A percentile compares a stretch with the other conserved stretches of the same genome.
phyloP scores from a whole-genome alignment of 768 basidiomycete species.

The Suillus alpinus region DNA sequence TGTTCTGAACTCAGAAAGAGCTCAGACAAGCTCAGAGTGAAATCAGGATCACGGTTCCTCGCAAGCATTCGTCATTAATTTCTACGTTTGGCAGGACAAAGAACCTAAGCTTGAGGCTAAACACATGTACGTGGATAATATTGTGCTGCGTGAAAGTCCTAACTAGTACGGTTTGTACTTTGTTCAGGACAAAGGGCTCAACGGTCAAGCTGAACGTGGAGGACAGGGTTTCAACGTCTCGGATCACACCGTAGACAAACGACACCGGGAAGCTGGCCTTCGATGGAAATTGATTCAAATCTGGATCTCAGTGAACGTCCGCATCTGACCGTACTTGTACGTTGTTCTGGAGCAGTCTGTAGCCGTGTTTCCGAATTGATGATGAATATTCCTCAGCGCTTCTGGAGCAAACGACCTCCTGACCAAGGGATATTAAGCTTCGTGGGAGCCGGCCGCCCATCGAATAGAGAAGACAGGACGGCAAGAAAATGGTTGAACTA shows the following conservation, averaged over 20 bases:
- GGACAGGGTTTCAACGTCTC: background rate
- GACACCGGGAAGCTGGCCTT: background rate
- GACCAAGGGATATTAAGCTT: background rate
- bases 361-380: background rate
- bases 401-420: background rate
- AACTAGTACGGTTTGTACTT: background rate
- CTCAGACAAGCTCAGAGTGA: constrained; percentile 6
- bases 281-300: background rate
- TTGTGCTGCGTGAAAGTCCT: background rate
- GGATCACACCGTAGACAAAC: background rate
- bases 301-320: background rate
- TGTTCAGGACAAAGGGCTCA: background rate
- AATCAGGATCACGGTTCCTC: background rate
- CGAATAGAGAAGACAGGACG: background rate
- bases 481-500: background rate
- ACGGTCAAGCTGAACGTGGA: background rate
- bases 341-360: background rate
- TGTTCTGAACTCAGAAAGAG: constrained; percentile 7
- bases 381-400: background rate
- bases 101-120: background rate
- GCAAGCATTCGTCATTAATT: background rate
- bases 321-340: background rate
- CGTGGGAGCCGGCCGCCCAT: constrained; percentile 7
- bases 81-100: background rate
- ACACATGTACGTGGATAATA: background rate